Base-by-base conservation (phyloP, 352 stramenopile species). In the Phytophthora citrophthora region DNA sequence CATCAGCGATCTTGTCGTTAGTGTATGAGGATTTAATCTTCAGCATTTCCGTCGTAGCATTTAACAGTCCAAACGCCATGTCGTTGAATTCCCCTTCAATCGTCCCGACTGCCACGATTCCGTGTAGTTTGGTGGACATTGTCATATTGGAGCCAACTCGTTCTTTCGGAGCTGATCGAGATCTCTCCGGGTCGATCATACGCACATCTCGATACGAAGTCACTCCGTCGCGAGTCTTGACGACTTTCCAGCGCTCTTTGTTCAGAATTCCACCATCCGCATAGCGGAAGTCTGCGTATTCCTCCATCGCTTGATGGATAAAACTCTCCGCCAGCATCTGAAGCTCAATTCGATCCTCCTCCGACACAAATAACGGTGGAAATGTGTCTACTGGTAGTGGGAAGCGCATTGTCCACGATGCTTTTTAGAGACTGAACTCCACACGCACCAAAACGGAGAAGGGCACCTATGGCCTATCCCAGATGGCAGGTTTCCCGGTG, bases 11-110 rank as follows among this genome's bases (percentile, higher is more conserved):
- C 5, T 75, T 70, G 49, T 91, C 79, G n/a, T 86, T 69, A 5
- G 79, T 72, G 49, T 89, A 85, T 11, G 72, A 68, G 0, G 70
- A 64, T 23, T 79, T 79, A 61, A 83, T 67, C 43, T 71, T 71
- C 24, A 64, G 31, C 50, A 70, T 57, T 24, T 80, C 70, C 0
- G 54, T 65, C 16, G 38, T 79, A 1, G 51, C 44, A 16, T 54
- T 71, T 43, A 81, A 16, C 2, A 77, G 27, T 8, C 75, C 75
- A 51, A 76, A 83, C 27, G 77, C 60, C 56, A 77, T 68, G 49
- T 81, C 75, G 49, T 81, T 68, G 26, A 81, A 61, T 11, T 70
- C 54, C 20, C 69, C 72, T 24, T 63, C 44, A 12, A 81, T 54
- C 16, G 40, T 64, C 16, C 74, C 74, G 16, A 76, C 45, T 45